Evolutionary conservation across 768 basidiomycete species (phyloP).

Genomic region (Phaeolepiota aurea): DNA sequence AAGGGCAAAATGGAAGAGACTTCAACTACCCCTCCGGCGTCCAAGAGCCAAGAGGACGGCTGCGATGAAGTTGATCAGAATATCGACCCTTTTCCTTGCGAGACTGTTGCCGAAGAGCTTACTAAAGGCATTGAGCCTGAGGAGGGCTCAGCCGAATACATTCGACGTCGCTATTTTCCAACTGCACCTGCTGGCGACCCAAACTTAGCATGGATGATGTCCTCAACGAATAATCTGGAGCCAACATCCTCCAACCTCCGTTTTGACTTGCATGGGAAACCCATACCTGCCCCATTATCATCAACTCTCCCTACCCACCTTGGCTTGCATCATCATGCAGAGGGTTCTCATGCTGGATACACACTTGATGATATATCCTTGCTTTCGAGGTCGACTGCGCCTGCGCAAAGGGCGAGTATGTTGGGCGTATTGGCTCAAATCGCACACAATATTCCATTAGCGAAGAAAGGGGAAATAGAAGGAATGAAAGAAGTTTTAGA

Average conservation of each 20-base stretch:
- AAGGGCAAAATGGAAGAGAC: constrained; percentile 15
- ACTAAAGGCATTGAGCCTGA: constrained; percentile 25
- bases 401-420: constrained; percentile 79
- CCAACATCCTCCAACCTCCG: constrained; percentile 41
- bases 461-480: constrained; percentile 23
- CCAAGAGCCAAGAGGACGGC: neutral
- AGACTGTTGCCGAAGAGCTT: neutral
- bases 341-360: constrained; percentile 75
- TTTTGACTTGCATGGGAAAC: constrained; percentile 71
- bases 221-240: constrained; percentile 17
- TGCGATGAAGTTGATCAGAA: neutral
- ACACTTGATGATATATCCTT: constrained; percentile 81
- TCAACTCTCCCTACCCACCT: constrained; percentile 69
- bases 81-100: neutral
- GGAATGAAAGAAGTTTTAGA: constrained; percentile 27
- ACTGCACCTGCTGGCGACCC: constrained; percentile 59
- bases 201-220: constrained; percentile 71
- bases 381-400: constrained; percentile 72
- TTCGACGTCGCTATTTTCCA: constrained; percentile 80
- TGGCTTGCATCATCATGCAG: constrained; percentile 88
- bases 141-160: constrained; percentile 77
- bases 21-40: neutral
- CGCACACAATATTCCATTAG: constrained; percentile 24
- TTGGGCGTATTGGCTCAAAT: constrained; percentile 62
- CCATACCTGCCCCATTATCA: constrained; percentile 49